Evolutionary conservation across 257 asterid species (phyloP), one percentile per base, ranked within the genome.

Genomic region (Primulina eburnea): DNA sequence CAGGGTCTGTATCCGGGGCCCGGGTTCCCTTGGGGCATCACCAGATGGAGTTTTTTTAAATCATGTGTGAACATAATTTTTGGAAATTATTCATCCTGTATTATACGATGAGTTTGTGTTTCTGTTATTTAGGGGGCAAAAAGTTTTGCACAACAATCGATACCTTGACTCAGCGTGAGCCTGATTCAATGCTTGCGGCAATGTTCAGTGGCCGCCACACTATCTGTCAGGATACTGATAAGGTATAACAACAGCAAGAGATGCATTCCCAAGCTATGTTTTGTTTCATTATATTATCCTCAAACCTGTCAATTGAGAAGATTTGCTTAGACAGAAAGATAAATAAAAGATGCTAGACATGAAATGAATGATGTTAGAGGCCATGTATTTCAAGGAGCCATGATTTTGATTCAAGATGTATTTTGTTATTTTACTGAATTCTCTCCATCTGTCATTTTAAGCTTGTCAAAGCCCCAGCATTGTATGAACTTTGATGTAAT

Each of bases 131-230:
- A 87, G 97, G 98, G 68, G 98, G 96, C 71, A 88, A 84, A 79
- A 92, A 90, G 78, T 92, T 85, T 64, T 84, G 92, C 78, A 92
- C 98, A 5, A 92, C 97, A 20, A 69, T 81, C 61, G 97, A 87
- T 82, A 90, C 98, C 6, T 75, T 92, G 84, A 88, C 96, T 28
- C 92, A 82, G 73, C 85, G 97, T 21, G 97, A 92, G 77, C 97
- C 98, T 33, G 85, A 88, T 61, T 92, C 97, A 55, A 92, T 92
- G 97, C 96, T 92, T 71, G 92, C 96, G 8, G 98, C 96, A 30
- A 92, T 92, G 96, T 92, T 90, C 82, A 92, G 98, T 74, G 98
- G 96, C 67, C 92, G 97, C 62, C 97, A 92, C 81, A 79, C 93
- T 37, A 69, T 90, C 75, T 72, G 76, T 77, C 90, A 80, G 72